Evolutionary conservation across 208 protist genomes (phyloP), one percentile per base, ranked within the genome.

Genomic region (Wallacemonas sp.): DNA sequence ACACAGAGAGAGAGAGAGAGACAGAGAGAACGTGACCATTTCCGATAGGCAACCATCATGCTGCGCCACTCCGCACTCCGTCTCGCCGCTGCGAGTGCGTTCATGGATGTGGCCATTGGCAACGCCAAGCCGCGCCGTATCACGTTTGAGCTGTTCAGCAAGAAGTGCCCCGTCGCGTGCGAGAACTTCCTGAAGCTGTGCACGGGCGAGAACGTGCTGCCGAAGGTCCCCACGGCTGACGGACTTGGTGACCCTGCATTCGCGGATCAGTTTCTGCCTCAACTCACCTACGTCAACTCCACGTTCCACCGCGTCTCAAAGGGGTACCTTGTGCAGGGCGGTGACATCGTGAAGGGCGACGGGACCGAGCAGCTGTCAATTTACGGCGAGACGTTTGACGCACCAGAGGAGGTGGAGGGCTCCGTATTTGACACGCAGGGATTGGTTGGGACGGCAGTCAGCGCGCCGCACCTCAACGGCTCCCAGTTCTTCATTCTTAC

Each of bases 401-500:
- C 96, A n/a, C 81, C 81, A 41, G 96, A 99, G 57, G 97, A 99
- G 80, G 98, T 97, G 79, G 89, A 90, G 48, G 80, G 71, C 33
- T 92, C 95, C 26, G 90, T 86, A 76, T 92, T 93, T 60, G 76
- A 90, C 60, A 54, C 70, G 26, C 61, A 70, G 33, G 97, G 97
- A n/a, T 68, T 98, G 12, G 78, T 99, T 8, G 98, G 97, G 12
- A 99, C 99, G 65, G 98, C 98, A 33, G 98, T 99, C 49, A 92
- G 96, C 56, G 98, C 98, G 32, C 91, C 94, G 6, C 89, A 99
- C 78, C 97, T 98, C 26, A 99, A 99, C 61, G 92, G 88, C 19
- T 93, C 87, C 21, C 94, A 98, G 78, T 98, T 97, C 64, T 98
- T 97, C 61, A 92, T 98, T 33, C 68, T 95, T 14, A 93, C 87